phyloP scores from a whole-genome alignment of 345 rosid species.

The Lepidium aucheri region DNA sequence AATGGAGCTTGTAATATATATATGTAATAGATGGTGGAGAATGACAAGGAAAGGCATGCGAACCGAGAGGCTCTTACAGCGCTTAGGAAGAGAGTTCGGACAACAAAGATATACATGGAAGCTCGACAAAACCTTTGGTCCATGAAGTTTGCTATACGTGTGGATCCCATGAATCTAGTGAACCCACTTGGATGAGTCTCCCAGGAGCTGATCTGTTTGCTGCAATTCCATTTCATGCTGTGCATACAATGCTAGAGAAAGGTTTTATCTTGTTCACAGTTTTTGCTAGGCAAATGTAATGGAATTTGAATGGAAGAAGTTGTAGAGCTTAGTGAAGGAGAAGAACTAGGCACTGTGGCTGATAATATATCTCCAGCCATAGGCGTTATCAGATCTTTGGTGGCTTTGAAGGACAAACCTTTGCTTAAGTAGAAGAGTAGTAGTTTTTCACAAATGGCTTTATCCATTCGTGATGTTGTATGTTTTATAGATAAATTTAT shows the following conservation, averaged over 20 bases:
- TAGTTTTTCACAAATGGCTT: neutral
- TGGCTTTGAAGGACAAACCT: slow-evolving; percentile 51
- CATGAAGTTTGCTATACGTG: slow-evolving; percentile 74
- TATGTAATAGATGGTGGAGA: slow-evolving; percentile 56
- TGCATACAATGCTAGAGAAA: slow-evolving; percentile 68
- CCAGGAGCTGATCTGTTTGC: slow-evolving; percentile 74
- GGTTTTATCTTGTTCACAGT: slow-evolving; percentile 28
- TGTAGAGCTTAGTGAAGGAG: slow-evolving; percentile 69
- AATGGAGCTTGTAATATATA: neutral
- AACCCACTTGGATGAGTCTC: slow-evolving; percentile 75
- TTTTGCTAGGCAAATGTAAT: slow-evolving; percentile 32
- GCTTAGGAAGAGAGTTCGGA: slow-evolving; percentile 63
- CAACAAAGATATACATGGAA: slow-evolving; percentile 45
- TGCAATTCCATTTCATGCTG: slow-evolving; percentile 65
- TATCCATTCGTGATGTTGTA: neutral
- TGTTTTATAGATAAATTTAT: neutral
- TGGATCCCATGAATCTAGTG: slow-evolving; percentile 58
- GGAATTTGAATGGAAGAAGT: slow-evolving; percentile 54
- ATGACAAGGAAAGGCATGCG: slow-evolving; percentile 64
- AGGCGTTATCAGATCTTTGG: slow-evolving; percentile 57
- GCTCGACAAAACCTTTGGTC: slow-evolving; percentile 50
- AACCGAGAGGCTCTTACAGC: slow-evolving; percentile 78
- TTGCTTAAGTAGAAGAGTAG: neutral
- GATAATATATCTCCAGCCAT: slow-evolving; percentile 60
- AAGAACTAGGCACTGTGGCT: slow-evolving; percentile 67